Conservation (phyloP, 495 filamentous ascomycete genomes). For the Annulohypoxylon bovei region DNA sequence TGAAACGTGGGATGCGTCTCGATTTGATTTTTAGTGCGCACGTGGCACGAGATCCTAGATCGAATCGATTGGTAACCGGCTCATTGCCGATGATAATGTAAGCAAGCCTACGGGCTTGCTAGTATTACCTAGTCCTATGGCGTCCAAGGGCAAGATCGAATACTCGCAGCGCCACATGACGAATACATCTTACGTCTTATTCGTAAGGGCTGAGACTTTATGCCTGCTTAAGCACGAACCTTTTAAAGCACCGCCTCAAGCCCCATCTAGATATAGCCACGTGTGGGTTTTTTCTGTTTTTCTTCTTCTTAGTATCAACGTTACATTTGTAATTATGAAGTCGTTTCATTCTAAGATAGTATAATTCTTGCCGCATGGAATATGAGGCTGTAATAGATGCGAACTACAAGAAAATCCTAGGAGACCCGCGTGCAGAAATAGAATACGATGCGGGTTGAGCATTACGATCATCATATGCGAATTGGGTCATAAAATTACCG, state of each 20-base stretch:
- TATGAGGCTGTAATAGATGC: background rate
- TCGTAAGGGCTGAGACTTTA: slow-evolving; percentile 4
- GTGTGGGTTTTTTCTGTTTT: background rate
- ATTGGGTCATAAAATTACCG: background rate
- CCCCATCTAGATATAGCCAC: slow-evolving; percentile 19
- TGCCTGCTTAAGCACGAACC: background rate
- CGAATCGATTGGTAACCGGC: background rate
- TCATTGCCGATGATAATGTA: slow-evolving; percentile 1
- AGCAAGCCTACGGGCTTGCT: slow-evolving; percentile 8
- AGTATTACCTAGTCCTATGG: background rate
- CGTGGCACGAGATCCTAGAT: background rate
- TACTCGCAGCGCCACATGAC: slow-evolving; percentile 22
- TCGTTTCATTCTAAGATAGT: background rate
- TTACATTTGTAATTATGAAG: background rate
- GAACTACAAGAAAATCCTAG: background rate
- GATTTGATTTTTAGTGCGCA: background rate
- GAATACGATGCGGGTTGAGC: slow-evolving; percentile 9
- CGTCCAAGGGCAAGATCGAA: background rate
- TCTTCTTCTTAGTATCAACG: no score
- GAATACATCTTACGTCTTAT: slow-evolving; percentile 8
- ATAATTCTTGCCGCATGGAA: background rate
- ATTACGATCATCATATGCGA: background rate
- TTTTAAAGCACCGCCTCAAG: slow-evolving; percentile 15
- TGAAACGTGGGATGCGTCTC: background rate
- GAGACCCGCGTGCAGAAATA: slow-evolving; percentile 15